A percentile compares a stretch with the other conserved stretches of the same genome.
Conservation (phyloP, 2,329 filamentous ascomycete species). For the Xylaria sp. region DNA sequence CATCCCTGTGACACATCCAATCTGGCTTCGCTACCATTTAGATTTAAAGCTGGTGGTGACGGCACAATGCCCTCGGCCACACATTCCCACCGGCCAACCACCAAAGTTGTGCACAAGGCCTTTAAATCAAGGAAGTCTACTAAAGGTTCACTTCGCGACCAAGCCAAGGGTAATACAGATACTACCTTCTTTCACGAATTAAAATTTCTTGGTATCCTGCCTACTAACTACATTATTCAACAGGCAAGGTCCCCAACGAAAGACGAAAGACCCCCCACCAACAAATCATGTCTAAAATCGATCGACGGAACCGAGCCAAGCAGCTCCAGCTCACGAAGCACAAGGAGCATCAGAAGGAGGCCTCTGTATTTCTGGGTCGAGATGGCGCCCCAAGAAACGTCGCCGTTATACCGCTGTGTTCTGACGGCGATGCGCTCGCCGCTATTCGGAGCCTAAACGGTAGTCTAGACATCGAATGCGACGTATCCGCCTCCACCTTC, state of each 20-base stretch:
- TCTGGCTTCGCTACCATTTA: constrained; percentile 79
- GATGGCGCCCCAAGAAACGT: constrained; percentile 90
- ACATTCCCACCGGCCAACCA: constrained; percentile 93
- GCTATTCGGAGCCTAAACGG: constrained; percentile 78
- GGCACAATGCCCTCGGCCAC: constrained; percentile 78
- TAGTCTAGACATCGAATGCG: constrained; percentile 81
- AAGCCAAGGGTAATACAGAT: constrained; percentile 72
- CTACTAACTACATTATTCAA: neutral
- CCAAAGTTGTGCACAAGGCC: constrained; percentile 86
- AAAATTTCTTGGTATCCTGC: neutral
- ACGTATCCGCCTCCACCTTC: constrained; percentile 68
- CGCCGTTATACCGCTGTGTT: constrained; percentile 85
- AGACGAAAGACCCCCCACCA: constrained; percentile 93
- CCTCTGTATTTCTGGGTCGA: constrained; percentile 83
- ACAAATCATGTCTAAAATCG: constrained; percentile 96
- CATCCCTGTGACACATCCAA: constrained; percentile 51
- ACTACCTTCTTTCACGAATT: neutral
- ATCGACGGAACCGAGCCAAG: constrained; percentile 93
- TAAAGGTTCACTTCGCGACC: constrained; percentile 86
- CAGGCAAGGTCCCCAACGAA: constrained; percentile 84
- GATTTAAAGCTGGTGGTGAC: constrained; percentile 85
- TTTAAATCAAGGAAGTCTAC: constrained; percentile 94
- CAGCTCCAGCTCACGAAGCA: constrained; percentile 88
- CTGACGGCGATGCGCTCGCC: constrained; percentile 72
- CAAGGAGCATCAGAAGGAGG: constrained; percentile 81